phyloP scores from a whole-genome alignment of 495 filamentous ascomycete species.

The Acidomyces sp. region DNA sequence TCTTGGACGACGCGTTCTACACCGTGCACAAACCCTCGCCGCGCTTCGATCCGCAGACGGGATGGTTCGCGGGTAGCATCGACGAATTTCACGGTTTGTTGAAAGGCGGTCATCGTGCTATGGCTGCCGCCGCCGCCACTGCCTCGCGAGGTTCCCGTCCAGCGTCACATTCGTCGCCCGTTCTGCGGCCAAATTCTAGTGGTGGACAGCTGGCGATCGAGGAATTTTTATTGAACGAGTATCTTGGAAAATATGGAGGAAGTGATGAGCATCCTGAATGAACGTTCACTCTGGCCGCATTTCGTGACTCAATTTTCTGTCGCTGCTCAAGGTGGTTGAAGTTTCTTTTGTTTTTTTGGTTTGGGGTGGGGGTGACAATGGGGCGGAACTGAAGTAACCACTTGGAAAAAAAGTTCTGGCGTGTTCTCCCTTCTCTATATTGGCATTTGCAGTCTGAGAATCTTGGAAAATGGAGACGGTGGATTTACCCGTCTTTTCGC shows the following conservation, averaged over 20 bases:
- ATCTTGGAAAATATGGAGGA: neutral
- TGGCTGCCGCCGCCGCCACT: neutral
- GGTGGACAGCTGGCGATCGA: neutral
- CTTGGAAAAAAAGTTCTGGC: too few relatives aligned
- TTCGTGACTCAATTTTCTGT: too few relatives aligned
- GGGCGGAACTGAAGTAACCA: too few relatives aligned
- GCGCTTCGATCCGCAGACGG: conserved; percentile 1
- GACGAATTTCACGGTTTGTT: neutral
- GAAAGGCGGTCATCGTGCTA: neutral
- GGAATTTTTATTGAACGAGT: neutral
- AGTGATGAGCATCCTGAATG: too few relatives aligned
- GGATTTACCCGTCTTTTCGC: too few relatives aligned
- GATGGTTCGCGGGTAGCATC: conserved; percentile 4
- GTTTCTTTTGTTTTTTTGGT: too few relatives aligned
- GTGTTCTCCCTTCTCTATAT: too few relatives aligned
- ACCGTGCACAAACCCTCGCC: neutral
- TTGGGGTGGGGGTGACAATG: too few relatives aligned
- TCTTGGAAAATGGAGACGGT: too few relatives aligned
- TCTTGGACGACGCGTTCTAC: neutral
- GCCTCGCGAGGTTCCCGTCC: neutral
- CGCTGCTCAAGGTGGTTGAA: too few relatives aligned
- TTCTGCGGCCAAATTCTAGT: neutral
- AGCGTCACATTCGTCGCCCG: neutral
- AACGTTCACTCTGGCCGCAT: too few relatives aligned
- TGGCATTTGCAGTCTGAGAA: too few relatives aligned